Conservation (phyloP, 495 filamentous ascomycete genomes). For the Penicillium malachiteum region DNA sequence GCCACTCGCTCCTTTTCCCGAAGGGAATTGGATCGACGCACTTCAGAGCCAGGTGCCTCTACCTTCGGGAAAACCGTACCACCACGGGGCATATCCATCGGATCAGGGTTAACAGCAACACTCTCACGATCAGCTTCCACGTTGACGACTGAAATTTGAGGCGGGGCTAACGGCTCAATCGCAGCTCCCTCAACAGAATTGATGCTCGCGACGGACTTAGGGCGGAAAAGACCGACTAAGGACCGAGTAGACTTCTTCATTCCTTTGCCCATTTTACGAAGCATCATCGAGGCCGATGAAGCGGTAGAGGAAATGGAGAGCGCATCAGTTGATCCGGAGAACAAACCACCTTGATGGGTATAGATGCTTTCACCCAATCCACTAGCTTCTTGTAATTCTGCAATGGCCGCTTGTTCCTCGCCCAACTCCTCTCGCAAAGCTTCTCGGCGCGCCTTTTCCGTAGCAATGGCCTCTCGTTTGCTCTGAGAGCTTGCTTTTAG, state of each 20-base stretch:
- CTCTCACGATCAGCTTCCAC: constrained; percentile 89
- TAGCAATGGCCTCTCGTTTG: constrained; percentile 53
- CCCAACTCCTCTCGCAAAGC: constrained; percentile 69
- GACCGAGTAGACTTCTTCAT: constrained; percentile 91
- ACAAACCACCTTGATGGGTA: constrained; percentile 78
- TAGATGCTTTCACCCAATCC: constrained; percentile 95
- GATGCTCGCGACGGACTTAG: constrained; percentile 84
- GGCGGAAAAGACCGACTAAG: constrained; percentile 90
- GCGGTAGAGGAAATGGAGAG: constrained; percentile 96
- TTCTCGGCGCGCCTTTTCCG: constrained; percentile 69
- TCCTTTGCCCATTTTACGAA: constrained; percentile 97
- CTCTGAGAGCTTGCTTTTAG: constrained; percentile 71
- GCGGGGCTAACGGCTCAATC: constrained; percentile 58
- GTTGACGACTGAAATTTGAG: constrained; percentile 90
- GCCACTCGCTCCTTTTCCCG: constrained; percentile 53
- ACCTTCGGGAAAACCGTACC: constrained; percentile 85
- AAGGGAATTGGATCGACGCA: constrained; percentile 25
- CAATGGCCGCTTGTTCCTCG: constrained; percentile 86
- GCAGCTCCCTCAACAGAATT: constrained; percentile 62
- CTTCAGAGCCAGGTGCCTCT: constrained; percentile 52
- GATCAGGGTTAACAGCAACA: constrained; percentile 74
- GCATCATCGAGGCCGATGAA: constrained; percentile 98
- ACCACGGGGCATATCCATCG: constrained; percentile 65
- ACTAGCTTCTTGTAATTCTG: constrained; percentile 82
- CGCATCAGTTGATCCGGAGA: constrained; percentile 92